phyloP scores from a whole-genome alignment of 1,139 yeast genomes.

The Magnusiomyces tetraspermus region DNA sequence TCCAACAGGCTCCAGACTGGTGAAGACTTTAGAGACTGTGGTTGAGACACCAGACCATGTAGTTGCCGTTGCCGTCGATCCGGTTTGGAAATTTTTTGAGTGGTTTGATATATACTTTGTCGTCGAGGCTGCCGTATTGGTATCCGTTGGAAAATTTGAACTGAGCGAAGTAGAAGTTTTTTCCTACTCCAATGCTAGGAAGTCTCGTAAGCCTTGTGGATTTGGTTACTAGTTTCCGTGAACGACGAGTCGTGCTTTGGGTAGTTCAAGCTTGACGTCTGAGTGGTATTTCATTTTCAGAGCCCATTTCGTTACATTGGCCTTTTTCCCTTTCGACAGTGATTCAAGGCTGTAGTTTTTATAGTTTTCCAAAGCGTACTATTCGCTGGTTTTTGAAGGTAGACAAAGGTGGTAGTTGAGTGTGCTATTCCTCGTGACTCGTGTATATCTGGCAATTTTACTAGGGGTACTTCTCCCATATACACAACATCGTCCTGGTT shows the following conservation, averaged over 20 bases:
- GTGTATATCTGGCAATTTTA: neutral
- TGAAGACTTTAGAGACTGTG: neutral
- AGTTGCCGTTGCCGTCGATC: neutral
- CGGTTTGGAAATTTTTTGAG: neutral
- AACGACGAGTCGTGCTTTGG: slow-evolving; percentile 15
- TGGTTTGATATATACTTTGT: neutral
- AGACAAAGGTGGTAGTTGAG: neutral
- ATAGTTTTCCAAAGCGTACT: neutral
- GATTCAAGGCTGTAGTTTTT: neutral
- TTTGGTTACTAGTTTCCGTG: slow-evolving; percentile 15
- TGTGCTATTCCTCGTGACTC: neutral
- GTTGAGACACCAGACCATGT: too few species aligned
- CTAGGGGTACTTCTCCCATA: neutral
- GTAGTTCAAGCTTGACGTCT: slow-evolving; percentile 8
- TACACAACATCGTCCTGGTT: neutral
- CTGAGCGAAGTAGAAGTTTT: neutral
- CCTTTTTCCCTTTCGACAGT: neutral
- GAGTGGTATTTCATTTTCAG: slow-evolving; percentile 9
- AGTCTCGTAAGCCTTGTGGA: neutral
- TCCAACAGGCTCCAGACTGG: neutral
- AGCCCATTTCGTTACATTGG: slow-evolving; percentile 6
- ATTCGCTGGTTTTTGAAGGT: neutral
- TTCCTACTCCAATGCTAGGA: neutral
- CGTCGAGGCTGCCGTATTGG: neutral
- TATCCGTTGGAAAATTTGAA: neutral